Evolutionary conservation across 2,329 filamentous ascomycete species (phyloP).

Genomic region (Phialemonium atrogriseum): DNA sequence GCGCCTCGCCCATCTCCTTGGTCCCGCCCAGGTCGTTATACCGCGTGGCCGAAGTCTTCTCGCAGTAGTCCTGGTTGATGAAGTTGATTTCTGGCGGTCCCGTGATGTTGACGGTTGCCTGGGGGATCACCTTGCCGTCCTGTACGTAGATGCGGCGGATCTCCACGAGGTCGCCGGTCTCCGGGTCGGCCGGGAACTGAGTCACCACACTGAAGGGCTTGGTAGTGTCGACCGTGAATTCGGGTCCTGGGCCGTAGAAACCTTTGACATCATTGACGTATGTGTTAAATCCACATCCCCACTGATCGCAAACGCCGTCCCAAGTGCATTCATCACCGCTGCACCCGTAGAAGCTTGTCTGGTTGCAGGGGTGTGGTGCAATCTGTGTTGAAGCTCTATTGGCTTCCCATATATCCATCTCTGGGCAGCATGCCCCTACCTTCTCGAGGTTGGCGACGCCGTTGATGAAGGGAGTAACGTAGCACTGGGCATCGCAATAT

Average conservation of each 20-base stretch:
- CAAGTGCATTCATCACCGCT: conserved; percentile 19
- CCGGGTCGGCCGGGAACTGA: conserved; percentile 33
- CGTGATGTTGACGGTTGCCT: conserved; percentile 19
- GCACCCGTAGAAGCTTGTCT: conserved; percentile 24
- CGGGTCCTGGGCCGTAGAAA: conserved; percentile 15
- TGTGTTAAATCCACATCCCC: conserved; percentile 25
- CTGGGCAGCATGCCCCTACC: conserved; percentile 33
- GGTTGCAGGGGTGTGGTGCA: conserved; percentile 32
- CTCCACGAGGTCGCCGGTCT: conserved; percentile 25
- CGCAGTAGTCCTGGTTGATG: conserved; percentile 15
- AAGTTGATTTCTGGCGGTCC: conserved; percentile 6
- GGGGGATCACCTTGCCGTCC: conserved; percentile 33
- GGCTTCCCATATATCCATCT: conserved; percentile 38
- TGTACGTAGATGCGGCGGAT: conserved; percentile 42
- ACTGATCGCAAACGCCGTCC: conserved; percentile 21
- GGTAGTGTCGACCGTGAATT: conserved; percentile 16
- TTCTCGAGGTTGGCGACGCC: conserved; percentile 26
- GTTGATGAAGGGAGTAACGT: conserved; percentile 1
- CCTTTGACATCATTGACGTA: conserved; percentile 19
- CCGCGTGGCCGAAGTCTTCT: conserved; percentile 6
- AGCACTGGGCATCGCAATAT: conserved; percentile 19
- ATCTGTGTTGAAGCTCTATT: conserved; percentile 28
- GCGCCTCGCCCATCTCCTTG: conserved; percentile 22
- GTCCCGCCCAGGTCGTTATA: conserved; percentile 21
- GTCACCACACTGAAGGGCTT: conserved; percentile 32